These are phyloP conservation scores for Solanum chacoense DNA, from an alignment of 305 asterid species.

Conservation along the genomic window DNA sequence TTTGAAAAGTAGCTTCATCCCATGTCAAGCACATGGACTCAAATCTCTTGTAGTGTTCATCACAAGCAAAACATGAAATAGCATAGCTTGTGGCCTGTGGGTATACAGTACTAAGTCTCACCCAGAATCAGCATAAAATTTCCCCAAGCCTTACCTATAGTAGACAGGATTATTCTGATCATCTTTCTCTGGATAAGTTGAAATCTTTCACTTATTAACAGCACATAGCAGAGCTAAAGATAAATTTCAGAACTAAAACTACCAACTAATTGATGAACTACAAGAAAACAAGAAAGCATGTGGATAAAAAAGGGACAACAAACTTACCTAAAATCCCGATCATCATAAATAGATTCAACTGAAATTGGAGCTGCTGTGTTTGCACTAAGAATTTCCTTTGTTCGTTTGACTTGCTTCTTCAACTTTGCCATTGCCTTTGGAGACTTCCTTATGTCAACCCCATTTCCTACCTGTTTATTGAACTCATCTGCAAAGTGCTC, in stretches of 20 bases:
- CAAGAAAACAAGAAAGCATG: not conserved
- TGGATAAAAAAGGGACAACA: not conserved
- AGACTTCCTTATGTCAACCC: constrained; percentile 60
- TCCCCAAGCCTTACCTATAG: not conserved
- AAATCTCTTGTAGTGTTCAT: not conserved
- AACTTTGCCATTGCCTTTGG: constrained; percentile 93
- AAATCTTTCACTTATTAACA: not conserved
- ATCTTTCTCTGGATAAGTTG: not conserved
- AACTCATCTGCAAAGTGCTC: constrained; percentile 90
- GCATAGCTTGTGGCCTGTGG: not conserved
- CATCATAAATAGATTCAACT: constrained; percentile 85
- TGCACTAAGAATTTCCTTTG: constrained; percentile 97
- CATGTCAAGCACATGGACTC: not conserved
- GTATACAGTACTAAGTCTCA: not conserved
- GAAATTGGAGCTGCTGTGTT: constrained; percentile 88
- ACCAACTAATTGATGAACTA: not conserved
- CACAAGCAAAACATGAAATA: not conserved
- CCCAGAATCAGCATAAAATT: not conserved
- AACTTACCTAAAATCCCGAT: constrained; percentile 81
- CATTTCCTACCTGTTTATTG: constrained; percentile 79
- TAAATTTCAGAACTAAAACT: not conserved
- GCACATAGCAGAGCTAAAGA: not conserved
- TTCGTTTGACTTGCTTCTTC: constrained; percentile 95
- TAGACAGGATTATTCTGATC: not conserved
- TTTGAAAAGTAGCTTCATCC: not conserved